Evolutionary conservation across 164 flowering plant genomes (phyloP).

Genomic region (Stephania yunnanensis): DNA sequence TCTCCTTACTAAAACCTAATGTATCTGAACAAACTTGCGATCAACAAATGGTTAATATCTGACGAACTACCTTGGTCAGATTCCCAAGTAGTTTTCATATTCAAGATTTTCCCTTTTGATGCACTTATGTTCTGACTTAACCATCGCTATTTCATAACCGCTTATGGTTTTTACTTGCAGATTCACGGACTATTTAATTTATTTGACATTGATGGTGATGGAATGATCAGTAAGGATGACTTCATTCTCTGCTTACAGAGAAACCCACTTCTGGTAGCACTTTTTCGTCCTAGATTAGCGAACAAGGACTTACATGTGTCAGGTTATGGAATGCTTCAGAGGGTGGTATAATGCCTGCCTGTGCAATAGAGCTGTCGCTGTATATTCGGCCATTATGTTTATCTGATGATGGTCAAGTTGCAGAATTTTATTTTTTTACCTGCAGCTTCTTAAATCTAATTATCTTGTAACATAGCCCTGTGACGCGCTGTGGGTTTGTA

Average conservation of each 20-base stretch:
- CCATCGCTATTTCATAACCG: neutral
- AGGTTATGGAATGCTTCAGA: slow-evolving; percentile 3
- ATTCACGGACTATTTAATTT: slow-evolving; percentile 26
- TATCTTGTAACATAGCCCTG: too few species aligned
- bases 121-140: too few species aligned
- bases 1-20: neutral
- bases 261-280: slow-evolving; percentile 24
- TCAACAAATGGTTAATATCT: neutral
- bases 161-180: slow-evolving; percentile 21
- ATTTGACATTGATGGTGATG: slow-evolving; percentile 40
- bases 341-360: neutral
- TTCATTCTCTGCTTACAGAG: slow-evolving; percentile 29
- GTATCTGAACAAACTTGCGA: neutral
- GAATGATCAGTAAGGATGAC: slow-evolving; percentile 32
- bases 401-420: neutral
- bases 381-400: neutral
- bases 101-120: too few species aligned
- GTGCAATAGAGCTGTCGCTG: neutral
- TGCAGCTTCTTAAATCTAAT: neutral
- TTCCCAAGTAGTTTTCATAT: neutral
- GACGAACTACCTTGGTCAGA: neutral
- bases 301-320: slow-evolving; percentile 3
- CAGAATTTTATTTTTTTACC: neutral
- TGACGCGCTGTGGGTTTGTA: too few species aligned
- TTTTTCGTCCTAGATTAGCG: slow-evolving; percentile 10